Evolutionary conservation across 78 protist genomes (phyloP).

Genomic region (Mastigamoeba balamuthi): DNA sequence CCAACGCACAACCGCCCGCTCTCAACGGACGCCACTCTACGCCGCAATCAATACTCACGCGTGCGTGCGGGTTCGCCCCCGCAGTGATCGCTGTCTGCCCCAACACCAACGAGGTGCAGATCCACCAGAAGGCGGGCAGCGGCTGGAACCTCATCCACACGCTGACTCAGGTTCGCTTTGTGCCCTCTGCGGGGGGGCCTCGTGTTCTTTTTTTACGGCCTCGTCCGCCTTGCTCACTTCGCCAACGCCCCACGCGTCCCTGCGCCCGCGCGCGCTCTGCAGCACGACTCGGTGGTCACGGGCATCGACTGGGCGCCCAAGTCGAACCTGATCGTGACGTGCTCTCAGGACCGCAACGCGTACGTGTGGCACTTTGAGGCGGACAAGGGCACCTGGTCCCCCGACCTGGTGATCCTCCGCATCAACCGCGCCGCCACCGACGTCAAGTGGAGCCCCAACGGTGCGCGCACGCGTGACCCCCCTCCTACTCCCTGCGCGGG

Average conservation of each 20-base stretch:
- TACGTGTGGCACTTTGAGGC: constrained; percentile 75
- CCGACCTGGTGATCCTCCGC: constrained; percentile 79
- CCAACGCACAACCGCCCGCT: no score
- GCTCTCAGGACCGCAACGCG: constrained; percentile 92
- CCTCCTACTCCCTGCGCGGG: no score
- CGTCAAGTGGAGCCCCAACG: constrained; percentile 73
- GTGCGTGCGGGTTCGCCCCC: neutral
- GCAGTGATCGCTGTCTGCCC: constrained; percentile 84
- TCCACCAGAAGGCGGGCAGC: constrained; percentile 36
- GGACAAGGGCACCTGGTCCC: constrained; percentile 65
- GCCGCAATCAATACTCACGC: neutral
- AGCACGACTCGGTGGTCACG: constrained; percentile 86
- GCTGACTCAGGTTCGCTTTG: constrained; percentile 34
- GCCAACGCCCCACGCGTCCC: constrained; percentile 4
- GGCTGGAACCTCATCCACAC: constrained; percentile 13
- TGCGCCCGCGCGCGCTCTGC: neutral
- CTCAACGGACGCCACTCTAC: no score
- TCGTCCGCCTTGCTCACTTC: neutral
- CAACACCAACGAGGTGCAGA: constrained; percentile 59
- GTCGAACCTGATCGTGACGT: constrained; percentile 75
- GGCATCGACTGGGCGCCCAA: constrained; percentile 81
- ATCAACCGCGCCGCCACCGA: constrained; percentile 82
- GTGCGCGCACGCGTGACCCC: neutral
- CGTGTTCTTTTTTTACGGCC: neutral
- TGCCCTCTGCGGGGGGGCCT: neutral